Conservation (phyloP, 106 monocot species). For the Iris macrosiphon region DNA sequence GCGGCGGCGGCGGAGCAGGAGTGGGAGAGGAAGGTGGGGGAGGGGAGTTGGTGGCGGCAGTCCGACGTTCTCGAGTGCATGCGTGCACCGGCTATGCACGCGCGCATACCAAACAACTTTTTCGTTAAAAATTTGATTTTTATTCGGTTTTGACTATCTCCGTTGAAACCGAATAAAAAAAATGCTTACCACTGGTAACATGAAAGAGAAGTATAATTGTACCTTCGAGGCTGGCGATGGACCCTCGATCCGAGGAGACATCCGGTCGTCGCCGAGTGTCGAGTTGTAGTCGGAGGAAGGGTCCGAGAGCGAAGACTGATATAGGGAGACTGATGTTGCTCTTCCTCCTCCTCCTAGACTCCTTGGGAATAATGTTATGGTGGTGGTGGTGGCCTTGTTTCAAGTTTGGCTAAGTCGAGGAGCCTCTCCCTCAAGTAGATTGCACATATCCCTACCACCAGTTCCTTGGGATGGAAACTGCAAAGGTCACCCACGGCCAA, state of each 20-base stretch:
- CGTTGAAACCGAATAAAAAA: too few relatives aligned
- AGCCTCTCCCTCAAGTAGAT: constrained; percentile 76
- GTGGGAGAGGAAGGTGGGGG: too few relatives aligned
- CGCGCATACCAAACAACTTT: too few relatives aligned
- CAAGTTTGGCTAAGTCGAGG: constrained; percentile 45
- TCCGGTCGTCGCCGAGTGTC: background rate
- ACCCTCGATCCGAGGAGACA: background rate
- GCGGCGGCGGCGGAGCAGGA: too few relatives aligned
- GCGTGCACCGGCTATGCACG: too few relatives aligned
- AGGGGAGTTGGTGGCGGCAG: too few relatives aligned
- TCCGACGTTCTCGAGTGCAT: too few relatives aligned
- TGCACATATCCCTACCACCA: constrained; percentile 66
- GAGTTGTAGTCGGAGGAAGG: background rate
- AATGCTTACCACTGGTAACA: too few relatives aligned
- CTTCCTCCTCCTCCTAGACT: constrained; percentile 2
- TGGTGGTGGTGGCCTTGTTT: constrained; percentile 26
- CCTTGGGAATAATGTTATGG: background rate
- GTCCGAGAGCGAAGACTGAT: constrained; percentile 2
- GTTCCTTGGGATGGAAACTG: constrained; percentile 55
- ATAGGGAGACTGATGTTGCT: background rate
- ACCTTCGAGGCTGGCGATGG: constrained; percentile 3
- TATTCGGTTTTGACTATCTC: too few relatives aligned
- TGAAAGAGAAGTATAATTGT: background rate
- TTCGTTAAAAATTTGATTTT: too few relatives aligned
- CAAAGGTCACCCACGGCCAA: constrained; percentile 23